Conservation (phyloP, 192 early-diverging fungal genomes). For the Radiomyces spectabilis region DNA sequence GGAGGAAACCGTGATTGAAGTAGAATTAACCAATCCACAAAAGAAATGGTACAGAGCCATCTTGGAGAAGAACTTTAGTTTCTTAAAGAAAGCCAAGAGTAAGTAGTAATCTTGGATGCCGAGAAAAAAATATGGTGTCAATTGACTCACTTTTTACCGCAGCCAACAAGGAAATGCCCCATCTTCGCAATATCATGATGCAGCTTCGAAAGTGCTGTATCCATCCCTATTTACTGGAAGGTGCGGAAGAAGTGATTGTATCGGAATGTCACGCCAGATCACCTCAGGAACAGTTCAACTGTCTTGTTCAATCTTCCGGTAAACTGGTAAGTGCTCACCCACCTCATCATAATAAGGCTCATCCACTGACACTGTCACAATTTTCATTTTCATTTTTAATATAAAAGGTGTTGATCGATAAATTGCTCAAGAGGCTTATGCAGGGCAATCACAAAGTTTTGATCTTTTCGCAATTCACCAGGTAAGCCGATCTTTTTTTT, state of each 20-base stretch:
- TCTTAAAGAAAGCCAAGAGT: slow-evolving; percentile 66
- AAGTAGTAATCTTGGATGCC: too few species aligned
- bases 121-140: not conserved
- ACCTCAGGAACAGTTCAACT: slow-evolving; percentile 55
- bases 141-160: not conserved
- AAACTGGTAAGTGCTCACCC: slow-evolving; percentile 56
- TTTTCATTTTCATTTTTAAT: not conserved
- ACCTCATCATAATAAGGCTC: too few species aligned
- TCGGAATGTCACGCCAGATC: slow-evolving; percentile 51
- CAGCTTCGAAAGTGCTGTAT: slow-evolving; percentile 87
- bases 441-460: slow-evolving; percentile 77
- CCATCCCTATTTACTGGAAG: slow-evolving; percentile 72
- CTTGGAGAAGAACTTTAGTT: slow-evolving; percentile 73
- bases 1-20: slow-evolving; percentile 86
- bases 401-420: slow-evolving; percentile 58
- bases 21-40: slow-evolving; percentile 76
- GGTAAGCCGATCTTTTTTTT: not conserved
- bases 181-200: slow-evolving; percentile 83
- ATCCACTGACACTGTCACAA: too few species aligned
- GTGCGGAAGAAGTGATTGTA: slow-evolving; percentile 74
- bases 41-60: slow-evolving; percentile 85
- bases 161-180: slow-evolving; percentile 51
- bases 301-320: slow-evolving; percentile 70
- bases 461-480: slow-evolving; percentile 86
- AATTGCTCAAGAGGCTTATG: slow-evolving; percentile 64